Evolutionary conservation across 1,284 basidiomycete genomes (phyloP).

Genomic region (Puccinia novopanici): DNA sequence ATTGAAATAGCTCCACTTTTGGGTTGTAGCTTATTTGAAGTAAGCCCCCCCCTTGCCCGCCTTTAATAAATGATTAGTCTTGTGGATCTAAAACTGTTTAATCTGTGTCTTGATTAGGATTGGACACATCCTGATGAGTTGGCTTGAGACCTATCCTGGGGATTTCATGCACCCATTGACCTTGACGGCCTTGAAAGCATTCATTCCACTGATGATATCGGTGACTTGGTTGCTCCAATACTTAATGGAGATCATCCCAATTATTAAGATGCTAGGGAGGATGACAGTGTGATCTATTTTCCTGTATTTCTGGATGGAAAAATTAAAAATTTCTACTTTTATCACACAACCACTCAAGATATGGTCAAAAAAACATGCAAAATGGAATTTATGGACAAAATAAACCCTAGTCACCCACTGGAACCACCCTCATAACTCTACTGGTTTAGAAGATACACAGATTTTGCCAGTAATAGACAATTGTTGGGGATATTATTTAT

Average conservation of each 20-base stretch:
- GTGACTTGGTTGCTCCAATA: slow-evolving; percentile 56
- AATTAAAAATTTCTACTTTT: too few species aligned
- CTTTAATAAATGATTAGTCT: too few species aligned
- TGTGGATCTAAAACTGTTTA: too few species aligned
- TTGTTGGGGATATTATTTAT: too few species aligned
- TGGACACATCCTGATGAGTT: slow-evolving; percentile 55
- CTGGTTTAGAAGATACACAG: too few species aligned
- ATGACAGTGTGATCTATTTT: too few species aligned
- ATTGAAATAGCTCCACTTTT: slow-evolving; percentile 55
- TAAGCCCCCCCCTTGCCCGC: too few species aligned
- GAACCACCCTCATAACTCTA: too few species aligned
- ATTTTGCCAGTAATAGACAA: too few species aligned
- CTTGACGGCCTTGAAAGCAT: slow-evolving; percentile 30
- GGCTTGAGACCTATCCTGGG: slow-evolving; percentile 57
- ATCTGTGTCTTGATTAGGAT: slow-evolving; percentile 53
- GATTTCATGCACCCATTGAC: slow-evolving; percentile 52
- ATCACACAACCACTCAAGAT: too few species aligned
- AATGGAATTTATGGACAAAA: slow-evolving; percentile 56
- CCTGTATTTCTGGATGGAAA: too few species aligned
- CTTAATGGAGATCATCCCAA: slow-evolving; percentile 55
- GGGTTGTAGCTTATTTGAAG: slow-evolving; percentile 56
- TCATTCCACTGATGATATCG: slow-evolving; percentile 45
- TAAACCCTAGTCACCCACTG: slow-evolving; percentile 51
- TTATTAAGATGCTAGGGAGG: slow-evolving; percentile 49
- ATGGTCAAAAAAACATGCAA: slow-evolving; percentile 56